phyloP scores from a whole-genome alignment of 352 stramenopile species.

The Aphanomyces stellatus region DNA sequence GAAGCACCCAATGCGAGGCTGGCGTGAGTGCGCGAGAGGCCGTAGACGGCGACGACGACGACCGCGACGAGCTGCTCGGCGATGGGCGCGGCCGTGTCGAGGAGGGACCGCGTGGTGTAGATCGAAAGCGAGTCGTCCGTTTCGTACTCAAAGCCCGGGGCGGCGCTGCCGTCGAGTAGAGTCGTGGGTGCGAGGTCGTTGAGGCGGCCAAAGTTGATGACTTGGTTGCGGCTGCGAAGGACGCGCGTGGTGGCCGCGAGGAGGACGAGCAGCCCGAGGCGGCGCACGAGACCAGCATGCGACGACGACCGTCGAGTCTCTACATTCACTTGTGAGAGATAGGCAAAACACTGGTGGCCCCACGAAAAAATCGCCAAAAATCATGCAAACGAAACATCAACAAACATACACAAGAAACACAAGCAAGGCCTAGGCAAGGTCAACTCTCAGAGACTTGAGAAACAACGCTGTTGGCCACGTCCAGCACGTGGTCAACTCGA shows the following conservation, averaged over 20 bases:
- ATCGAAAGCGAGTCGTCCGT: conserved; percentile 73
- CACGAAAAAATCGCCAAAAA: too few relatives aligned
- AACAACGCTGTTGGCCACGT: too few relatives aligned
- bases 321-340: too few relatives aligned
- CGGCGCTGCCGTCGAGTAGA: conserved; percentile 27
- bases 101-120: conserved; percentile 51
- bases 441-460: too few relatives aligned
- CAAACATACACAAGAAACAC: too few relatives aligned
- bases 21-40: neutral
- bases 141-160: conserved; percentile 58
- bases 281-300: too few relatives aligned
- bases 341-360: too few relatives aligned
- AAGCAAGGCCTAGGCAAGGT: too few relatives aligned
- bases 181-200: conserved; percentile 48
- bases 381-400: too few relatives aligned
- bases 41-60: conserved; percentile 23
- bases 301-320: too few relatives aligned
- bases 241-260: conserved; percentile 44
- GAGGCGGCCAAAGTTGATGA: conserved; percentile 83
- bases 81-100: conserved; percentile 26
- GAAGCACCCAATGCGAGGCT: conserved; percentile 1
- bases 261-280: conserved; percentile 26
- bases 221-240: conserved; percentile 67
- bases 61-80: conserved; percentile 31
- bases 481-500: too few relatives aligned